These are phyloP conservation scores for Euphorbia tirucalli DNA, from an alignment of 345 rosid species.

Conservation along the genomic window DNA sequence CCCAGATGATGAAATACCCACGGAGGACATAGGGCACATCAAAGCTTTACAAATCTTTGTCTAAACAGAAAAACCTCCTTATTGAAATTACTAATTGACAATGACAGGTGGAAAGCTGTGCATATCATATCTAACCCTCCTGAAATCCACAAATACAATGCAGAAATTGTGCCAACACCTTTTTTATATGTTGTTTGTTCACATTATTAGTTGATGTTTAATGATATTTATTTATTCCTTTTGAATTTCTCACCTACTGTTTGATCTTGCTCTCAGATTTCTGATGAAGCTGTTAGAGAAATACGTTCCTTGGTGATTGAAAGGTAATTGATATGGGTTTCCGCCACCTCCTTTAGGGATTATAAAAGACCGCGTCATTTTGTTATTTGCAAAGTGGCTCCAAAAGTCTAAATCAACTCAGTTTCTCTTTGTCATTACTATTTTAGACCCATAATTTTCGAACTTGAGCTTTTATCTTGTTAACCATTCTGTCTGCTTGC, in stretches of 20 bases:
- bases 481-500: not conserved
- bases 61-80: too few species aligned
- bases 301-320: slow-evolving; percentile 63
- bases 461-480: not conserved
- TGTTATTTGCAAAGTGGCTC: slow-evolving; percentile 7
- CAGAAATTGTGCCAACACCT: not conserved
- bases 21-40: too few species aligned
- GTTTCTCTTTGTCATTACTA: not conserved
- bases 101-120: not conserved
- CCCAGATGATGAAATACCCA: too few species aligned
- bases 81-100: too few species aligned
- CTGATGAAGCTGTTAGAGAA: slow-evolving; percentile 80
- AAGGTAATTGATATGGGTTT: slow-evolving; percentile 44
- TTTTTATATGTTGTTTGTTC: not conserved
- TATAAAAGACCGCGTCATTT: not conserved
- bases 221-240: not conserved
- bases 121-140: not conserved
- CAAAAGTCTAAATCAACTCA: not conserved
- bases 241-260: not conserved
- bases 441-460: not conserved
- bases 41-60: too few species aligned
- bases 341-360: not conserved
- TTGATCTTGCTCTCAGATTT: slow-evolving; percentile 47
- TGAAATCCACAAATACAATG: not conserved
- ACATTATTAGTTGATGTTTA: not conserved